phyloP scores from a whole-genome alignment of 768 basidiomycete species.

The Mycena filopes region DNA sequence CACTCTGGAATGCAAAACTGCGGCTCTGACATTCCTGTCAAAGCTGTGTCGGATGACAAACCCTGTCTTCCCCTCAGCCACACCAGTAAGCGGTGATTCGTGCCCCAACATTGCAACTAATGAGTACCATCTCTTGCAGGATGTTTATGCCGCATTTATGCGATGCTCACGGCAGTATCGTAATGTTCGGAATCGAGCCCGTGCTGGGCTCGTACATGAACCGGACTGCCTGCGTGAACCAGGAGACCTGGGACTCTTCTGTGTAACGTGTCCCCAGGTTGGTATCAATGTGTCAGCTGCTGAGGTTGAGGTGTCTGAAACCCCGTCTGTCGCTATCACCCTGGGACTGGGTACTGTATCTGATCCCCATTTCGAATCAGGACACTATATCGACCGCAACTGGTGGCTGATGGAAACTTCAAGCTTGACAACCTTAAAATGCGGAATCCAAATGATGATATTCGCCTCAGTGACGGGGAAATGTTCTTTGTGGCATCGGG shows the following conservation, averaged over 20 bases:
- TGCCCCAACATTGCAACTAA: too few relatives aligned
- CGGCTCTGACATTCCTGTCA: constrained; percentile 19
- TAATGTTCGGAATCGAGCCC: neutral
- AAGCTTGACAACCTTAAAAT: constrained; percentile 40
- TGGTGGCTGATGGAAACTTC: constrained; percentile 43
- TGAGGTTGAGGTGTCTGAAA: neutral
- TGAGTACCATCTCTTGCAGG: neutral
- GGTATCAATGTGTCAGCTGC: neutral
- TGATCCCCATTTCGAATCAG: too few relatives aligned
- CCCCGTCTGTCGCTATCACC: neutral
- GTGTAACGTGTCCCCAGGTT: constrained; percentile 4
- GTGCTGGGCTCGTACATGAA: neutral
- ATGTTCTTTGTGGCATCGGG: constrained; percentile 37
- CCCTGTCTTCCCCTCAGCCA: constrained; percentile 3
- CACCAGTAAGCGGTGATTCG: neutral
- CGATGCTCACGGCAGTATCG: neutral
- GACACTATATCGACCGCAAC: constrained; percentile 24
- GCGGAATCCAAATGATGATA: constrained; percentile 36
- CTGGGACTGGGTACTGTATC: too few relatives aligned
- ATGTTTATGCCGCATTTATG: constrained; percentile 5
- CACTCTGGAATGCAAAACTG: constrained; percentile 34
- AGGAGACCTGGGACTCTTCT: neutral
- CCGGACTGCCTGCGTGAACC: neutral
- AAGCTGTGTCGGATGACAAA: constrained; percentile 27
- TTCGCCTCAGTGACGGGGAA: constrained; percentile 39